Evolutionary conservation across 208 protist genomes (phyloP), one percentile per base, ranked within the genome.

Genomic region (Leishmania aethiopica): DNA sequence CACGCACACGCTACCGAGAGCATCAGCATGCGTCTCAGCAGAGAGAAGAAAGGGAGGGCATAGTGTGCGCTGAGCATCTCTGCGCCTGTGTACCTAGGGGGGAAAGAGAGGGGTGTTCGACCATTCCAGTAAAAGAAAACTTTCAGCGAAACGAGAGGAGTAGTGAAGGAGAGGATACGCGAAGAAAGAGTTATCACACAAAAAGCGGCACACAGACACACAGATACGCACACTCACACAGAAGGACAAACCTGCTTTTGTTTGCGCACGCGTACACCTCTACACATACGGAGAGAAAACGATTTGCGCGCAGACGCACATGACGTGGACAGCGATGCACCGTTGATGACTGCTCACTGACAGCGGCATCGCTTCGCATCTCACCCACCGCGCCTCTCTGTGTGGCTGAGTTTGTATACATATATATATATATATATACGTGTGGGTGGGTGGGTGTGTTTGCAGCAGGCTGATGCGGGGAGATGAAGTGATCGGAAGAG

Each of bases 281-380:
- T 49, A 49, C 45, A 67, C 32, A 66, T 60, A 25, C 13, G 51
- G 13, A 42, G 70, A 78, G n/a, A 57, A 78, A 66, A 85, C 70
- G 53, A 72, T 28, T 35, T 22, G 1, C 11, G n/a, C 11, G 13
- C 47, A 32, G 19, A 42, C 73, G 32, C 15, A 42, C 47, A 78
- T 25, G 51, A 53, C 22, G 22, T 17, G 7, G 5, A 55, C 40
- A 51, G 70, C 10, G 45, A n/a, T 51, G 70, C 28, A 55, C 28
- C 17, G 1, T 22, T 32, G 25, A 37, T 40, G 11, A 15, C 22
- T 37, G 28, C 13, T 8, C 28, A 32, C 15, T 28, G 25, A 74
- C 45, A 35, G 42, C 45, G 25, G 11, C 22, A 22, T 19, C 25
- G 70, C 25, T 74, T 51, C 45, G 28, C 70, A 17, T 32, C 47